Evolutionary conservation across 1,139 yeast species (phyloP).

Genomic region (Magnusiomyces fungicola): DNA sequence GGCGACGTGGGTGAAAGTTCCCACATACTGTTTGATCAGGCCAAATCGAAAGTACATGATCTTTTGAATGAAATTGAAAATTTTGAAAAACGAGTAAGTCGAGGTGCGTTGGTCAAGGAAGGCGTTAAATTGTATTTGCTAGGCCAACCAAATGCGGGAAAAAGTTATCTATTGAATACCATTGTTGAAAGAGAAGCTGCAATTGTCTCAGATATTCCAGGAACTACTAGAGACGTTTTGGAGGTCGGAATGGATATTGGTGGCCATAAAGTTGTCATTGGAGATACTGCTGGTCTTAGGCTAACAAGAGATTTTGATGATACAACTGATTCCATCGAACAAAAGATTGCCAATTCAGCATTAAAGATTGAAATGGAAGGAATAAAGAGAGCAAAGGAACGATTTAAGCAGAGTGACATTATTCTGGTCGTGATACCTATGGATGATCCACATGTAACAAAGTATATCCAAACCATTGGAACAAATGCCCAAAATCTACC

Average conservation of each 20-base stretch:
- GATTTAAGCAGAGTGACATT: conserved; percentile 60
- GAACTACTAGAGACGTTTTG: conserved; percentile 87
- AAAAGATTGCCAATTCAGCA: conserved; percentile 25
- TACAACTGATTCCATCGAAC: conserved; percentile 17
- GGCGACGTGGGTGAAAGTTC: conserved; percentile 55
- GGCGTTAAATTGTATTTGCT: conserved; percentile 71
- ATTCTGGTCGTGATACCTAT: conserved; percentile 32
- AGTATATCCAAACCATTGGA: background rate
- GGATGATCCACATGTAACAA: conserved; percentile 3
- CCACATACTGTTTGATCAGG: conserved; percentile 38
- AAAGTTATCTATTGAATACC: conserved; percentile 71
- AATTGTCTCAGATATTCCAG: conserved; percentile 85
- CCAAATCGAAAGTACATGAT: conserved; percentile 37
- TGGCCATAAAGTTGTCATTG: conserved; percentile 76
- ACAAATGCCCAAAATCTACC: background rate
- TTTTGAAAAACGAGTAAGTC: conserved; percentile 30
- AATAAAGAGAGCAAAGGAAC: conserved; percentile 61
- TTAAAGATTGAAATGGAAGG: conserved; percentile 77
- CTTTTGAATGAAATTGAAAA: conserved; percentile 41
- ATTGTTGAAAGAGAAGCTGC: conserved; percentile 79
- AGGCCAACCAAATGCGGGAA: conserved; percentile 97
- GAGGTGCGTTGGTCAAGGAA: conserved; percentile 47
- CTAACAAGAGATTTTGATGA: conserved; percentile 36
- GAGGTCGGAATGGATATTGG: conserved; percentile 74
- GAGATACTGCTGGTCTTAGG: conserved; percentile 95